Evolutionary conservation across 192 early-diverging fungal genomes (phyloP).

Genomic region (Kickxella alabastrina): DNA sequence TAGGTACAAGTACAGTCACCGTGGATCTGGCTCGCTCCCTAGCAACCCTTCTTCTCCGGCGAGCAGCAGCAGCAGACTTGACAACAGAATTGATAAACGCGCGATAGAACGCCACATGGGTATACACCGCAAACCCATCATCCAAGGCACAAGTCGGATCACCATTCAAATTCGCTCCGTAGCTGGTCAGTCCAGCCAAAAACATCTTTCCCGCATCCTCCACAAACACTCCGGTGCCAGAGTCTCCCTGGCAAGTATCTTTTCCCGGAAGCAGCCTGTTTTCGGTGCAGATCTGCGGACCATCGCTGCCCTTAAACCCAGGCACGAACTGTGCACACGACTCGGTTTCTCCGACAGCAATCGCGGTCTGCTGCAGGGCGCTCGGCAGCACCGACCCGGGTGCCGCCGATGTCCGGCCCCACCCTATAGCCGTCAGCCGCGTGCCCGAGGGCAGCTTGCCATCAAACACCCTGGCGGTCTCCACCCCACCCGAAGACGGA

Average conservation of each 20-base stretch:
- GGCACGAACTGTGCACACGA: constrained; percentile 28
- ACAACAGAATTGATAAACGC: constrained; percentile 24
- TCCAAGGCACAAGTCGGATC: constrained; percentile 40
- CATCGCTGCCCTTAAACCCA: constrained; percentile 31
- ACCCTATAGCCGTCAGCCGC: constrained; percentile 29
- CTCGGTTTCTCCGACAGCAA: constrained; percentile 16
- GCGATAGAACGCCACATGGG: constrained; percentile 32
- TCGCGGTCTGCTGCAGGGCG: constrained; percentile 19
- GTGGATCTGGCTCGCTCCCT: too few relatives aligned
- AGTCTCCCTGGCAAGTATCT: constrained; percentile 50
- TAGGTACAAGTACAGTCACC: too few relatives aligned
- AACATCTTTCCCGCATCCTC: constrained; percentile 7
- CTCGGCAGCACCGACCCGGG: constrained; percentile 13
- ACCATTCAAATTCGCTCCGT: constrained; percentile 25
- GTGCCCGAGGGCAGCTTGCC: constrained; percentile 12
- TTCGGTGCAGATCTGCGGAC: constrained; percentile 46
- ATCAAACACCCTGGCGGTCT: constrained; percentile 14
- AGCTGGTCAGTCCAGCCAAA: constrained; percentile 45
- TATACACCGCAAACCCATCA: constrained; percentile 41
- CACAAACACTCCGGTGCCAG: constrained; percentile 35
- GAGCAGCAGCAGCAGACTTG: too few relatives aligned
- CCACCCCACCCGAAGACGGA: background rate
- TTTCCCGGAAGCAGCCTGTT: constrained; percentile 30
- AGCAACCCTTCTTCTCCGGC: too few relatives aligned
- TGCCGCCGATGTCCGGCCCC: constrained; percentile 22